Percentiles rank a stretch among this genome's conserved stretches.
phyloP scores from a whole-genome alignment of 345 rosid genomes.

The Kandelia obovata region DNA sequence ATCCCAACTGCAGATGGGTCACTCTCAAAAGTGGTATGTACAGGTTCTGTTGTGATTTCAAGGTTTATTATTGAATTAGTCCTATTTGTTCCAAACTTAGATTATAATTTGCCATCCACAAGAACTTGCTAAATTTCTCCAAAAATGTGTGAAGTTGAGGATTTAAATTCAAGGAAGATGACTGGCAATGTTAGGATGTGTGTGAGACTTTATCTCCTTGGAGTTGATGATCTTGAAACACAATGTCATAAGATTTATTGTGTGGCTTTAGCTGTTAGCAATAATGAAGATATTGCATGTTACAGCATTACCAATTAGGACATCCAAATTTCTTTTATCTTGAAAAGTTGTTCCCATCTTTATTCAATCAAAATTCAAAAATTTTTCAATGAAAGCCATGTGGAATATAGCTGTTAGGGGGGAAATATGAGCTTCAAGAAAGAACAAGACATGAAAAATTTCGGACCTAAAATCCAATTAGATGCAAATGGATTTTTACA shows the following conservation, averaged over 20 bases:
- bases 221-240: too few species aligned
- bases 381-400: too few species aligned
- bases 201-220: background rate
- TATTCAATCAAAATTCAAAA: too few species aligned
- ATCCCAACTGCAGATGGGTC: background rate
- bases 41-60: background rate
- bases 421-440: background rate
- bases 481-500: background rate
- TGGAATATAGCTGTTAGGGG: background rate
- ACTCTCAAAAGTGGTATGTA: background rate
- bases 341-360: background rate
- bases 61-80: background rate
- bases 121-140: background rate
- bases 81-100: background rate
- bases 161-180: background rate
- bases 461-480: background rate
- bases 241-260: too few species aligned
- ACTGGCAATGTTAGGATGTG: background rate
- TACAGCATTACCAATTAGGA: background rate
- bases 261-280: too few species aligned
- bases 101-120: background rate
- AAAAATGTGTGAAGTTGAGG: background rate
- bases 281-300: background rate
- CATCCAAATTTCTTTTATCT: background rate
- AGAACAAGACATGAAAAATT: background rate